These are phyloP conservation scores for Adansonia digitata DNA, from an alignment of 345 rosid species.

Conservation along the genomic window DNA sequence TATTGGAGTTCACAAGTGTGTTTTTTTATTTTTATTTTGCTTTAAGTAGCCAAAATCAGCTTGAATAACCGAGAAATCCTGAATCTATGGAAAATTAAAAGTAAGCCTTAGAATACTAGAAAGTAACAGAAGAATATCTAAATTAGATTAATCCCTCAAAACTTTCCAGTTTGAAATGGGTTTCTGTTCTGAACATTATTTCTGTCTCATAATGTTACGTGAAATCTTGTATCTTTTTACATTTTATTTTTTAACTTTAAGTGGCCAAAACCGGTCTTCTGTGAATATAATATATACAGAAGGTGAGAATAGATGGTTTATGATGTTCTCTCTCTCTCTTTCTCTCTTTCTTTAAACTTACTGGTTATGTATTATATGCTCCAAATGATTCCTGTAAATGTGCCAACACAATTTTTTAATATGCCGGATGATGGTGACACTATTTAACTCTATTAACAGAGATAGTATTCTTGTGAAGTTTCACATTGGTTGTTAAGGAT, in stretches of 20 bases:
- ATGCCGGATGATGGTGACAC: neutral
- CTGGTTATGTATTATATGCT: neutral
- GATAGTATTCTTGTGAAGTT: neutral
- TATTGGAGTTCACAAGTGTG: no score
- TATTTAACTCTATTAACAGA: neutral
- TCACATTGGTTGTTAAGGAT: constrained; percentile 1
- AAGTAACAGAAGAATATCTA: neutral
- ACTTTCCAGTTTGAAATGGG: neutral
- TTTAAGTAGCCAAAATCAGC: neutral
- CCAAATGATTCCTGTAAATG: neutral
- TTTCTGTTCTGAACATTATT: neutral
- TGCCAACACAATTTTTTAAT: neutral
- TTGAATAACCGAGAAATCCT: neutral
- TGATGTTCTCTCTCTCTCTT: neutral
- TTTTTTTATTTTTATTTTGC: neutral
- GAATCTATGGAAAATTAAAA: neutral
- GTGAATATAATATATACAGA: neutral
- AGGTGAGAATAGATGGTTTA: neutral
- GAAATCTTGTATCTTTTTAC: neutral
- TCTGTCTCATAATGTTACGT: neutral
- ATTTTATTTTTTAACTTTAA: neutral
- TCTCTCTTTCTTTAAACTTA: neutral
- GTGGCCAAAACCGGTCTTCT: neutral
- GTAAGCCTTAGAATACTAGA: neutral
- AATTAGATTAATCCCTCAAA: neutral